Evolutionary conservation across 805 yeast genomes (phyloP), one percentile per base, ranked within the genome.

Genomic region (Yamadazyma nakazawae): DNA sequence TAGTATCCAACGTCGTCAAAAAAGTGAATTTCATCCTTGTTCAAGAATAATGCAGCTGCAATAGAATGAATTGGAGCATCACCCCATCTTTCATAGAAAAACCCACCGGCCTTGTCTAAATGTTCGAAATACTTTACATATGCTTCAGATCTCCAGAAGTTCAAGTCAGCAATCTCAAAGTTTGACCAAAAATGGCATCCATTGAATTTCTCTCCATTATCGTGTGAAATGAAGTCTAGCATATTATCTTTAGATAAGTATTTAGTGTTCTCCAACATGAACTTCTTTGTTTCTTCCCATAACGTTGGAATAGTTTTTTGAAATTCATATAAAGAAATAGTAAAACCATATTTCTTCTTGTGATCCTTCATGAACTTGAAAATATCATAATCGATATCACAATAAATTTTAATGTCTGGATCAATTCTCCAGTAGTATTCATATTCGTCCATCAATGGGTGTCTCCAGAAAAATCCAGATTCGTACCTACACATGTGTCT

Each of bases 391-490:
- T 84, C 81, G 49, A 90, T 72, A 66, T 90, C 96, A 74, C 96
- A 89, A 67, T 74, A 84, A 57, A 89, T 79, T 64, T 79, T 79
- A 62, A 86, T 78, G 62, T 82, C 87, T 16, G 97, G 96, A 67
- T 90, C 97, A 46, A 90, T 96, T 69, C 97, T 81, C 97, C 97
- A 90, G 74, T 90, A 90, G 76, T 84, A 90, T 51, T 86, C 89
- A 64, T 82, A 89, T n/a, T 87, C 84, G 46, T 72, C 73, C 75
- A 90, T 63, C 48, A 85, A 61, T 37, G 84, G 84, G 62, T 88
- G 94, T 67, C 84, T 79, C 75, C 79, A 89, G 68, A 90, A 90
- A 68, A 89, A 86, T 0, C 97, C 97, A 13, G 94, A 84, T 66
- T 88, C 95, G 61, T 76, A 90, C 61, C 97, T 78, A 65, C 97